Base-by-base conservation (phyloP, 805 yeast species). In the Yamadazyma insecticola region DNA sequence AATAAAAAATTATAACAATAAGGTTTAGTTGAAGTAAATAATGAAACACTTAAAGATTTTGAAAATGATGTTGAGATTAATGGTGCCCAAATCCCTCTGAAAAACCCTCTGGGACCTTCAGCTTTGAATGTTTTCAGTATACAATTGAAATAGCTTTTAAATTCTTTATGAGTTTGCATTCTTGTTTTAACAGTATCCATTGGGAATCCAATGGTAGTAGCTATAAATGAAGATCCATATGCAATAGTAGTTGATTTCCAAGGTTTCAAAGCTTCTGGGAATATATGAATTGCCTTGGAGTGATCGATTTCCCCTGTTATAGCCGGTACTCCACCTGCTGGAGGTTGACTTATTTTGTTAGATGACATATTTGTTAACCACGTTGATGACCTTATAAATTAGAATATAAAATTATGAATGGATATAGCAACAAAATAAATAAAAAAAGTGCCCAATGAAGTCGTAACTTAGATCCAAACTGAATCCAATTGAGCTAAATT, bases 161-260 rank as follows among this genome's bases (percentile, higher is more conserved):
- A 85, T 29, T 53, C 50, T 32, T 71, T 66, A 47, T 83, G 81
- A 0, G 94, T 81, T 52, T 86, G 96, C 78, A 83, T 78, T 37
- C 95, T 64, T 0, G 95, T 87, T 53, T 86, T 86, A 37, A 87
- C 66, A n/a, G 92, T 81, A 51, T 86, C 96, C 29, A 86, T 55
- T 1, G 96, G 96, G 47, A 78, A 86, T 13, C 92, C 94, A n/a
- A 78, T 69, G 3, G 75, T 62, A 1, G 88, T 80, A 13, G 88
- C 70, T 9, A 71, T 53, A 25, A 81, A 53, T 0, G 88, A 78
- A 2, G 89, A 63, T 0, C 75, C 55, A 42, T 78, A 81, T 1
- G 92, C 84, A 30, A 82, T 48, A 2, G 78, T 54, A 7, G 81
- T 70, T 1, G 78, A 66, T 35, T 75, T 62, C 57, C 72, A 78